Evolutionary conservation across 108 stramenopile species (phyloP).

Genomic region (Skeletonema menzelii): DNA sequence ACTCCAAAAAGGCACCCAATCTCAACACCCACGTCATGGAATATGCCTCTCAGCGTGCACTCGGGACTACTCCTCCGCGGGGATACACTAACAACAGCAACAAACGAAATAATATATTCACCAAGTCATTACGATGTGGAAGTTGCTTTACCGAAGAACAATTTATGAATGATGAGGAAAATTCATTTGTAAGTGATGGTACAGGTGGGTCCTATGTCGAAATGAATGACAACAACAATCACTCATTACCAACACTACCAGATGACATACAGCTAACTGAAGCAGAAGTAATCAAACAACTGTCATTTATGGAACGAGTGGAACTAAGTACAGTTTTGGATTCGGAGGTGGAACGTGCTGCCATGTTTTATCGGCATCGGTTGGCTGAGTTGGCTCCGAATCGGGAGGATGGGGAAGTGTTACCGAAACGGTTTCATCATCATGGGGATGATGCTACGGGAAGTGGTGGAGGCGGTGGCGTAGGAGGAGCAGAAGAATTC

Average conservation of each 20-base stretch:
- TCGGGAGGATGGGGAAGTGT: slow-evolving; percentile 14
- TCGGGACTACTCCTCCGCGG: background rate
- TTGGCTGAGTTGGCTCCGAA: slow-evolving; percentile 21
- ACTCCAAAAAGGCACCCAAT: background rate
- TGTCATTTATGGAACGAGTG: slow-evolving; percentile 30
- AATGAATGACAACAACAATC: background rate
- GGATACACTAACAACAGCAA: background rate
- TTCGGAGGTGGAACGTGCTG: slow-evolving; percentile 24
- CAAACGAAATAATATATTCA: background rate
- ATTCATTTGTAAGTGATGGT: background rate
- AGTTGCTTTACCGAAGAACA: background rate
- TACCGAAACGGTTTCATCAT: background rate
- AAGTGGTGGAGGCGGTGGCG: background rate
- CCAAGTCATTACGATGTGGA: background rate
- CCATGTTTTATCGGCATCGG: slow-evolving; percentile 22
- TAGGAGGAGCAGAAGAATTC: background rate
- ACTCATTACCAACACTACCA: background rate
- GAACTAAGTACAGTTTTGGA: slow-evolving; percentile 23
- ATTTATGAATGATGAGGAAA: background rate
- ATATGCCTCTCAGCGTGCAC: slow-evolving; percentile 7
- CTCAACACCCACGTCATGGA: background rate
- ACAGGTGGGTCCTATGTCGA: background rate
- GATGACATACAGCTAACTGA: background rate
- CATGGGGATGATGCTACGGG: background rate
- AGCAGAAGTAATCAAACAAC: slow-evolving; percentile 8